Conservation (phyloP, 2,329 filamentous ascomycete species). For the Sphaerulina musiva region DNA sequence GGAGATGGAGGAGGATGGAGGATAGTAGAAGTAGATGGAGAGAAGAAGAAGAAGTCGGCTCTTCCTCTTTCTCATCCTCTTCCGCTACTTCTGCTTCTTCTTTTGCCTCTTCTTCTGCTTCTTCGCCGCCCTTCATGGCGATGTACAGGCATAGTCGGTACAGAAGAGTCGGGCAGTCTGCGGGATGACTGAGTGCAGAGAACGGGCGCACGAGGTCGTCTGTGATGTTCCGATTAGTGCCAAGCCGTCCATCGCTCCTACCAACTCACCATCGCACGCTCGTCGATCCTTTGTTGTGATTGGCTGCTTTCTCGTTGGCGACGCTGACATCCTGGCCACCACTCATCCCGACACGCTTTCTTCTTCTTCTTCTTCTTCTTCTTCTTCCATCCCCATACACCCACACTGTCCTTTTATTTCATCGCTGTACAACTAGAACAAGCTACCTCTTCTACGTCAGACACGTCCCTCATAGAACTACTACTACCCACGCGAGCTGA, state of each 20-base stretch:
- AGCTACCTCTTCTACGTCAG: neutral
- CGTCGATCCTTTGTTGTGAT: neutral
- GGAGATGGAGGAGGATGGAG: too few relatives aligned
- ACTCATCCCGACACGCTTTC: constrained; percentile 13
- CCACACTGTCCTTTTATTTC: too few relatives aligned
- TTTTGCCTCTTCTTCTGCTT: neutral
- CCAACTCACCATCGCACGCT: neutral
- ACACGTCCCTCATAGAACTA: too few relatives aligned
- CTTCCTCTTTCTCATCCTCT: too few relatives aligned
- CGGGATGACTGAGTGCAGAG: constrained; percentile 10
- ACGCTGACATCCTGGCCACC: neutral
- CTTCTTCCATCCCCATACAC: too few relatives aligned
- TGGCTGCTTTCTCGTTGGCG: constrained; percentile 1
- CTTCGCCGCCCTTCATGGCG: constrained; percentile 2
- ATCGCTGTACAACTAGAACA: too few relatives aligned
- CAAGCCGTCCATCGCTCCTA: neutral
- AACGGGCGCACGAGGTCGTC: constrained; percentile 10
- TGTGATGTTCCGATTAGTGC: neutral
- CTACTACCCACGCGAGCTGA: neutral
- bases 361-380: neutral
- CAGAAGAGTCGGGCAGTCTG: constrained; percentile 8
- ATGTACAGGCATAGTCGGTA: constrained; percentile 4
- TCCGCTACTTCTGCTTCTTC: too few relatives aligned
- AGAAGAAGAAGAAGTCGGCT: too few relatives aligned
- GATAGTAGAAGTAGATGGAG: too few relatives aligned